Percentiles rank a stretch among this genome's conserved stretches.
Conservation (phyloP, 768 basidiomycete genomes). For the Mycena olivaceomarginata region DNA sequence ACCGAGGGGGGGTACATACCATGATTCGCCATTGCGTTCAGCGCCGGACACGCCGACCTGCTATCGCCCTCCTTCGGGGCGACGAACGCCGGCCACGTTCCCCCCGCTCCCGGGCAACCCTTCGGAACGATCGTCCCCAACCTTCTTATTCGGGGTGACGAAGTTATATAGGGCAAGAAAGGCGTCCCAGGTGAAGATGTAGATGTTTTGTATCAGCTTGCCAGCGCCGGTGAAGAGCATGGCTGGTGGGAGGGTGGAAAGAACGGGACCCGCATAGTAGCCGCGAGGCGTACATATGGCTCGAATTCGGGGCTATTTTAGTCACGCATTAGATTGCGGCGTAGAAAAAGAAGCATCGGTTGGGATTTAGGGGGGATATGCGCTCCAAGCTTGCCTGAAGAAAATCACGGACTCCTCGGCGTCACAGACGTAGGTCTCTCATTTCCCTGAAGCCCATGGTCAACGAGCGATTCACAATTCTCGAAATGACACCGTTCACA, state of each 20-base stretch:
- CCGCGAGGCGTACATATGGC: neutral
- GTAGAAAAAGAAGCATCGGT: neutral
- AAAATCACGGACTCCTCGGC: no score
- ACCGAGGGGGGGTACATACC: constrained; percentile 60
- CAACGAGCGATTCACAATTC: no score
- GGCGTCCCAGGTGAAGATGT: constrained; percentile 71
- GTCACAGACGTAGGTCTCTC: no score
- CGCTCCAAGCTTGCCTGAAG: no score
- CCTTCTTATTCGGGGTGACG: constrained; percentile 66
- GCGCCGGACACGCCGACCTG: constrained; percentile 82
- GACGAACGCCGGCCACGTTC: constrained; percentile 82
- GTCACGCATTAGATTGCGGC: neutral
- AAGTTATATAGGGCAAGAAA: constrained; percentile 71
- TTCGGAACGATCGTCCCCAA: constrained; percentile 73
- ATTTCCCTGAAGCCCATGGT: no score
- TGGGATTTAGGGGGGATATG: no score
- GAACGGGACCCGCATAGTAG: neutral
- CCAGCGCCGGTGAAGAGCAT: constrained; percentile 30
- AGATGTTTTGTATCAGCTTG: constrained; percentile 52
- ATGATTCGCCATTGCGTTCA: constrained; percentile 91
- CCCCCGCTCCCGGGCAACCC: constrained; percentile 74
- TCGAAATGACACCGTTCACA: no score
- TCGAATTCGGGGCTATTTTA: neutral
- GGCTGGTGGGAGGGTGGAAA: neutral
- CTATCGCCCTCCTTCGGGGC: constrained; percentile 79